phyloP scores from a whole-genome alignment of 345 rosid species.

The Passiflora organensis region DNA sequence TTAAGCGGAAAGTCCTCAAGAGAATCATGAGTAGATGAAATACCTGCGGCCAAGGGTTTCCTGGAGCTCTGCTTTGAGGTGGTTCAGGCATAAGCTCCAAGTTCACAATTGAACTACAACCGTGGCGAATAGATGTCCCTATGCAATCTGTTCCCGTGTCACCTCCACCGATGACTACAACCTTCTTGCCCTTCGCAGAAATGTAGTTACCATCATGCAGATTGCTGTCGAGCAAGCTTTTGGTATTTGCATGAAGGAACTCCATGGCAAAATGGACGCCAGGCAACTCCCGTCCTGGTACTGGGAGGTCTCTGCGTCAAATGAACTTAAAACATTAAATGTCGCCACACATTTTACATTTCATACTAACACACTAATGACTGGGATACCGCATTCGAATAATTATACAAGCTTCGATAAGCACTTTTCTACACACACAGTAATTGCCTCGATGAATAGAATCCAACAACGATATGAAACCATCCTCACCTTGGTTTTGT shows the following conservation, averaged over 20 bases:
- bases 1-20: too few species aligned
- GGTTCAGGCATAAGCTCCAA: slow-evolving; percentile 96
- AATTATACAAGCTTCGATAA: background rate
- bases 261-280: slow-evolving; percentile 98
- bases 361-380: background rate
- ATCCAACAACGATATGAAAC: too few species aligned
- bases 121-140: slow-evolving; percentile 96
- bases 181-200: slow-evolving; percentile 88
- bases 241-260: slow-evolving; percentile 91
- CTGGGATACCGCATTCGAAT: background rate
- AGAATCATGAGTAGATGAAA: too few species aligned
- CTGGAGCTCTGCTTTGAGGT: slow-evolving; percentile 75
- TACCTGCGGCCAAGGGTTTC: slow-evolving; percentile 99
- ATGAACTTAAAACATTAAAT: background rate
- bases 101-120: slow-evolving; percentile 67
- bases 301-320: slow-evolving; percentile 89
- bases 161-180: slow-evolving; percentile 97
- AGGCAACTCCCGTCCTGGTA: slow-evolving; percentile 80
- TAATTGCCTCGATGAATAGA: background rate
- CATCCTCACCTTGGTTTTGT: slow-evolving; percentile 97
- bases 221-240: slow-evolving; percentile 93
- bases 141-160: slow-evolving; percentile 99
- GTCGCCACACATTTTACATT: background rate
- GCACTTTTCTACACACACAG: background rate
- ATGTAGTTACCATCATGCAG: slow-evolving; percentile 77